These are phyloP conservation scores for Paecilomyces dactylethromorphus DNA, from an alignment of 2,329 filamentous ascomycete species.

Conservation along the genomic window DNA sequence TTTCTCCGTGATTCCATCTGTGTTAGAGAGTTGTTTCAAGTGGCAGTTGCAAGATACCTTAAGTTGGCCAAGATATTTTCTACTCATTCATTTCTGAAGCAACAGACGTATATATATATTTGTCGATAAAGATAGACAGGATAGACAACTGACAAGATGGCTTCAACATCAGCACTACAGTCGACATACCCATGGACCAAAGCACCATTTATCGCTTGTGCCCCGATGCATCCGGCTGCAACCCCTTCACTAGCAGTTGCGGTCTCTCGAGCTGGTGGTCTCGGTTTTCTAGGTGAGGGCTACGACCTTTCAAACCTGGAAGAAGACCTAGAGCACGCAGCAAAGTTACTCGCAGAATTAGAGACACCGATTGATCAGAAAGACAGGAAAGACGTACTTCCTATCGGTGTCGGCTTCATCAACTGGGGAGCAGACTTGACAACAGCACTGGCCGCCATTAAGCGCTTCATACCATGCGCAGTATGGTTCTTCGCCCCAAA, in stretches of 20 bases:
- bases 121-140: not conserved
- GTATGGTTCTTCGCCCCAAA: slow-evolving; percentile 36
- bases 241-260: slow-evolving; percentile 52
- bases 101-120: not conserved
- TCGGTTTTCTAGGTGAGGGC: slow-evolving; percentile 54
- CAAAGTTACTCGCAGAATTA: slow-evolving; percentile 12
- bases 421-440: slow-evolving; percentile 30
- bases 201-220: slow-evolving; percentile 52
- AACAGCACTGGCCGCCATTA: slow-evolving; percentile 20
- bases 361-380: slow-evolving; percentile 2
- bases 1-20: not conserved
- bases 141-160: not conserved
- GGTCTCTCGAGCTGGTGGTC: slow-evolving; percentile 49
- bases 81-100: not conserved
- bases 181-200: slow-evolving; percentile 52
- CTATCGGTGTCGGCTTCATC: slow-evolving; percentile 35
- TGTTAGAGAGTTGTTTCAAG: not conserved
- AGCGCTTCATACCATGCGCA: slow-evolving; percentile 26
- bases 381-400: slow-evolving; percentile 17
- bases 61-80: not conserved
- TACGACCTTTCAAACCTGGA: slow-evolving; percentile 34
- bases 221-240: slow-evolving; percentile 63
- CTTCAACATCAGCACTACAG: not conserved
- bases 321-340: slow-evolving; percentile 20
- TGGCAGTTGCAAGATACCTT: not conserved